Base-by-base conservation (phyloP, 306 rosid genomes). In the Senna siamea region DNA sequence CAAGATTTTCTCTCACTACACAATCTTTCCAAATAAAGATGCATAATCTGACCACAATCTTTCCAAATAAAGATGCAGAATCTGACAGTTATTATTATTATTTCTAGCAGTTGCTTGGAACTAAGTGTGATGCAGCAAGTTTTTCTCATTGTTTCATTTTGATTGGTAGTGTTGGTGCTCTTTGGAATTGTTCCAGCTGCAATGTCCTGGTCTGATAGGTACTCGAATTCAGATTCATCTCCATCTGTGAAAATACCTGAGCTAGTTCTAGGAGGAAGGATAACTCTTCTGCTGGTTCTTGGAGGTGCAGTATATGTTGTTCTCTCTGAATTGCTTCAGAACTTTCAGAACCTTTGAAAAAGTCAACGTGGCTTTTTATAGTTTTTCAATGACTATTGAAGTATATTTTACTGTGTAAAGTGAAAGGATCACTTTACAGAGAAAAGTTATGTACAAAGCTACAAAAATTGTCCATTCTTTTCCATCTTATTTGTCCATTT, bases 261-360 rank as follows among this genome's bases (percentile, higher is more conserved):
- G 73, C 65, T 92, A 11, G 97, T 92, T 83, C 96, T 92, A 4
- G 96, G 97, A 81, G 96, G 97, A 69, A 89, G 78, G 82, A 41
- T 89, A 32, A 88, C 97, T 30, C 92, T 88, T 50, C 83, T 87
- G 5, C 79, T 89, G 5, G 74, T 89, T 41, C 87, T 85, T 23
- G 97, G 92, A 74, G 82, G 86, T 50, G 86, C 97, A 46, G 91
- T 90, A 72, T 81, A 51, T 80, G 87, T 89, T 30, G 60, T 89
- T 77, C 73, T 86, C 34, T 87, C 92, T 7, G 85, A 89, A 79
- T 47, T 89, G 67, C 56, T 87, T 58, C 80, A 88, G 71, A 89
- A 80, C 66, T 74, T 92, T 47, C 79, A 85, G 70, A 88, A 81
- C 76, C 68, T 82, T 17, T 81, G 38, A 87, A 54, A 22, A 35